Conservation (phyloP, 179 eudicot species). For the Kewa caespitosa region DNA sequence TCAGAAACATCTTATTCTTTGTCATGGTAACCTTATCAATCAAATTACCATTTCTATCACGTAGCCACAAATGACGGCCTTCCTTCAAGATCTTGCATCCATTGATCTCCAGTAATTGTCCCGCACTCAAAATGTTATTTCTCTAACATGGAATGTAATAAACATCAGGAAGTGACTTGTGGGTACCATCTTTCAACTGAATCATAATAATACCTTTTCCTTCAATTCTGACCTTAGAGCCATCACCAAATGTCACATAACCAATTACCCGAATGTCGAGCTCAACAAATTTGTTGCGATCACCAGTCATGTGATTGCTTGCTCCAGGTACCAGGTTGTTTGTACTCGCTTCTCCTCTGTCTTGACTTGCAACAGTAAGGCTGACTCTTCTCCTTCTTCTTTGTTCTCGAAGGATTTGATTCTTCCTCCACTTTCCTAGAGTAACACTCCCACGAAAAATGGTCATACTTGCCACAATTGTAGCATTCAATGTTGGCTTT, state of each 20-base stretch:
- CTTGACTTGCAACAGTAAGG: constrained; percentile 6
- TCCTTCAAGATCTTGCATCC: background rate
- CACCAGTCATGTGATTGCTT: constrained; percentile 16
- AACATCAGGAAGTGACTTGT: background rate
- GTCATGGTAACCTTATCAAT: background rate
- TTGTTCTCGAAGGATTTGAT: background rate
- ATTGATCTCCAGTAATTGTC: background rate
- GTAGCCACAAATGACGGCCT: background rate
- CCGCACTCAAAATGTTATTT: background rate
- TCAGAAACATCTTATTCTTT: background rate
- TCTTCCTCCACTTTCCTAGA: background rate
- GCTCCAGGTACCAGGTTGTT: constrained; percentile 14
- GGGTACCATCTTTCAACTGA: background rate
- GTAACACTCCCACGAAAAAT: background rate
- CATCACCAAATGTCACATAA: constrained; percentile 7
- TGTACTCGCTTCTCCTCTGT: background rate
- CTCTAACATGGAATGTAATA: background rate
- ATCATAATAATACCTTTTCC: constrained; percentile 1
- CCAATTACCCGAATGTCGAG: background rate
- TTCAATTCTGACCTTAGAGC: background rate
- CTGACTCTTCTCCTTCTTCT: background rate
- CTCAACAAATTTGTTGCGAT: constrained; percentile 5
- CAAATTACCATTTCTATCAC: background rate
- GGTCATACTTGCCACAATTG: background rate
- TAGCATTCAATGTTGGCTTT: constrained; percentile 8